Conservation (phyloP, 1,284 basidiomycete species). For the Neonothopanus nambi region DNA sequence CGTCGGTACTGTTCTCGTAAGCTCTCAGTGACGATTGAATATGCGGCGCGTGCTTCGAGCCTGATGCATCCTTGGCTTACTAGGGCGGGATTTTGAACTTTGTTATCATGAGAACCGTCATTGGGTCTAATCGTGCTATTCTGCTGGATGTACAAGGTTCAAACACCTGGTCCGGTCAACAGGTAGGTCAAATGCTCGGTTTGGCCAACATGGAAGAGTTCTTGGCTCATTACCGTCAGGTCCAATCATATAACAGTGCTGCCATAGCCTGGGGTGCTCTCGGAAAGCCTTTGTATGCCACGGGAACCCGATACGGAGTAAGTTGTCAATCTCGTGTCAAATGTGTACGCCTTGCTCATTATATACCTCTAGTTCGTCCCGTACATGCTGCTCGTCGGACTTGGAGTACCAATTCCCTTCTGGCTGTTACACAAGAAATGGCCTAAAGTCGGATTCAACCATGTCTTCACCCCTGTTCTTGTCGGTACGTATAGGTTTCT, state of each 20-base stretch:
- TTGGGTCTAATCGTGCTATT: constrained; percentile 33
- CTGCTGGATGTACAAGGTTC: constrained; percentile 41
- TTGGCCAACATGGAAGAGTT: neutral
- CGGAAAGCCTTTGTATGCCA: constrained; percentile 41
- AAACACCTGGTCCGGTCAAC: constrained; percentile 41
- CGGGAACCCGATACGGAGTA: constrained; percentile 35
- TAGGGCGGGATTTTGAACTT: constrained; percentile 26
- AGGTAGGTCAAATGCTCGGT: constrained; percentile 14
- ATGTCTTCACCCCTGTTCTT: constrained; percentile 36
- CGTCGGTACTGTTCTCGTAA: constrained; percentile 37
- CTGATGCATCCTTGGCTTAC: neutral
- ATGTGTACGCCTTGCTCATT: constrained; percentile 14
- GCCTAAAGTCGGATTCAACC: constrained; percentile 35
- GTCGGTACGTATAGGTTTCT: constrained; percentile 24
- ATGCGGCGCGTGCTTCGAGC: constrained; percentile 3
- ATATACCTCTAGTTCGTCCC: constrained; percentile 29
- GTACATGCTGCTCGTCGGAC: constrained; percentile 36
- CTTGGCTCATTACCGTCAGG: constrained; percentile 13
- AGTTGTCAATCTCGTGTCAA: constrained; percentile 18
- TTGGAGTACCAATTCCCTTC: constrained; percentile 39
- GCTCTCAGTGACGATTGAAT: constrained; percentile 17
- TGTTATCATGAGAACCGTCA: constrained; percentile 37
- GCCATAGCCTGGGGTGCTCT: constrained; percentile 51
- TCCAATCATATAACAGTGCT: constrained; percentile 37
- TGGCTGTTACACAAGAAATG: constrained; percentile 37